Percentiles rank a stretch among this genome's conserved stretches.
Conservation (phyloP, 208 protist genomes). For the Wallacemonas rigidus region DNA sequence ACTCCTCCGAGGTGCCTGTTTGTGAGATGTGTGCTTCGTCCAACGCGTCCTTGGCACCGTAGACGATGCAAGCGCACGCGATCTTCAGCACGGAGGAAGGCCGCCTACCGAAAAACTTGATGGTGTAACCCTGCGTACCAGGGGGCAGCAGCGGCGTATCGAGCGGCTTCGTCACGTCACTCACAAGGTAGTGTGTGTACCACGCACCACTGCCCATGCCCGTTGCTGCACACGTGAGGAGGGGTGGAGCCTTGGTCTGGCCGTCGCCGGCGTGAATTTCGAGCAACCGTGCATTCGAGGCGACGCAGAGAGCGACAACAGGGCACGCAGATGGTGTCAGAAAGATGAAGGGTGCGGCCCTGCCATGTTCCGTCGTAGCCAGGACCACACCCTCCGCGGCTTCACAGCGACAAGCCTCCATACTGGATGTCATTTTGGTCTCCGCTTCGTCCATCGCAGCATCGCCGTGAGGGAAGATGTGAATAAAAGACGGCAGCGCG, state of each 20-base stretch:
- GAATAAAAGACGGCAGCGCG: neutral
- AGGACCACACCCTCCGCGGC: neutral
- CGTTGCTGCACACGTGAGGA: conserved; percentile 29
- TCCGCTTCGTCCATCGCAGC: conserved; percentile 10
- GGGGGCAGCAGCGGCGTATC: conserved; percentile 10
- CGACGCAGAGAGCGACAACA: conserved; percentile 28
- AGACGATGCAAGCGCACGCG: conserved; percentile 21
- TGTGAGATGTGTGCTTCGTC: no score
- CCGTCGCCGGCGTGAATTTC: conserved; percentile 20
- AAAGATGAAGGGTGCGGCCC: conserved; percentile 25
- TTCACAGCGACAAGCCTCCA: neutral
- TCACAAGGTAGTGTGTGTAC: conserved; percentile 7
- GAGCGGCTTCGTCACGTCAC: neutral
- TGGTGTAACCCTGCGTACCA: conserved; percentile 11
- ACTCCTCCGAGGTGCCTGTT: no score
- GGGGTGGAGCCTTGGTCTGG: neutral
- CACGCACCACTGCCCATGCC: conserved; percentile 9
- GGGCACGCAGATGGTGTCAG: conserved; percentile 12
- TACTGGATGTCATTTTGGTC: conserved; percentile 13
- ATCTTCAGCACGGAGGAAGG: conserved; percentile 19
- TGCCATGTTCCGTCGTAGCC: neutral
- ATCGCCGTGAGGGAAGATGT: neutral
- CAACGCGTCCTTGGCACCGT: neutral
- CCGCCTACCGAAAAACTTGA: conserved; percentile 44
- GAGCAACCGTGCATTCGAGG: conserved; percentile 25